Conservation (phyloP, 2,329 filamentous ascomycete genomes). For the Furcasterigmium sp. region DNA sequence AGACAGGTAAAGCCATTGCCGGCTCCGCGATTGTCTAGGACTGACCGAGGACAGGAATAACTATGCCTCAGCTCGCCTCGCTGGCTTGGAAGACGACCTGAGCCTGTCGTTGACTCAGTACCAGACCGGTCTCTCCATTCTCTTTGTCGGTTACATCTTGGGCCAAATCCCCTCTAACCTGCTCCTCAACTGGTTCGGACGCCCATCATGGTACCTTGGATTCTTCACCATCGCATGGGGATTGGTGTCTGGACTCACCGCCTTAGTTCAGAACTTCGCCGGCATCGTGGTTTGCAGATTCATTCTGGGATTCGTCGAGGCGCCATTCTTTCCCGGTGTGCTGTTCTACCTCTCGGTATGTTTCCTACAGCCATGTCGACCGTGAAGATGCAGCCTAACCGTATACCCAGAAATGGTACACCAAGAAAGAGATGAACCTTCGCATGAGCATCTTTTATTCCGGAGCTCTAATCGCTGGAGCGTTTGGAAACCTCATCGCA, state of each 20-base stretch:
- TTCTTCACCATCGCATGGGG: slow-evolving; percentile 26
- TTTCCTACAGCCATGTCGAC: not conserved
- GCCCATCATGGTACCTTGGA: slow-evolving; percentile 22
- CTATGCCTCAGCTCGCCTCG: slow-evolving; percentile 3
- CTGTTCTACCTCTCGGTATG: slow-evolving; percentile 33
- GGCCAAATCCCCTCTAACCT: slow-evolving; percentile 18
- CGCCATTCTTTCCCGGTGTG: slow-evolving; percentile 42
- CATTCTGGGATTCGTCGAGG: slow-evolving; percentile 33
- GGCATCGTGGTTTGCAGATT: slow-evolving; percentile 29
- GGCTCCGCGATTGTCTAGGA: not conserved
- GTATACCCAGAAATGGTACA: slow-evolving; percentile 17
- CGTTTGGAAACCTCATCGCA: slow-evolving; percentile 21
- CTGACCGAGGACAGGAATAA: slow-evolving; percentile 3
- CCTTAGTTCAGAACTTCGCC: slow-evolving; percentile 23
- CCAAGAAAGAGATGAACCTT: slow-evolving; percentile 42
- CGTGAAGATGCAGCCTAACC: not conserved
- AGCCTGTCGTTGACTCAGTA: slow-evolving; percentile 20
- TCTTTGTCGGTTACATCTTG: slow-evolving; percentile 23
- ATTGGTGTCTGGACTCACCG: slow-evolving; percentile 18
- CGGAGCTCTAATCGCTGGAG: slow-evolving; percentile 24
- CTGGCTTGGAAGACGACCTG: slow-evolving; percentile 17
- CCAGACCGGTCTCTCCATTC: slow-evolving; percentile 11
- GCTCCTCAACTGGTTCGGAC: slow-evolving; percentile 21
- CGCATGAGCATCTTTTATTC: slow-evolving; percentile 29
- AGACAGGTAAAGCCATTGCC: not conserved